A percentile compares a stretch with the other conserved stretches of the same genome.
Conservation (phyloP, 768 basidiomycete species). For the Cystofilobasidium macerans region DNA sequence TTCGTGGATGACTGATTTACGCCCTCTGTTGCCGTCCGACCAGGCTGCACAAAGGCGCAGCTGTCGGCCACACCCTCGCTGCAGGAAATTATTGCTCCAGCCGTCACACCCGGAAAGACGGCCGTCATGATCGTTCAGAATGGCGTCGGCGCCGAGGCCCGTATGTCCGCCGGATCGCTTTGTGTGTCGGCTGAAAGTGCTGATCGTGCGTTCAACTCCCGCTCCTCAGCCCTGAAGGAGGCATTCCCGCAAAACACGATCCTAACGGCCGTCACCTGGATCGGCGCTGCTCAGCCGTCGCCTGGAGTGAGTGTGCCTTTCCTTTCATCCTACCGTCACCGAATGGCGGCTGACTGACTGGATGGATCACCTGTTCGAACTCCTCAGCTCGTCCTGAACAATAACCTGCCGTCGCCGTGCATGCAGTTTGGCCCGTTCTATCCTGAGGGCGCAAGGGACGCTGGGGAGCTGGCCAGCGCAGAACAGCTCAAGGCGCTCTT, state of each 20-base stretch:
- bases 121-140: slow-evolving; percentile 26
- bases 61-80: slow-evolving; percentile 12
- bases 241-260: slow-evolving; percentile 23
- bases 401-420: slow-evolving; percentile 24
- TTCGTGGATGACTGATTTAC: too few relatives aligned
- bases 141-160: slow-evolving; percentile 21
- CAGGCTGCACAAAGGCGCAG: slow-evolving; percentile 26
- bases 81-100: slow-evolving; percentile 19
- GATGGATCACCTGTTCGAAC: background rate
- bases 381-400: slow-evolving; percentile 12
- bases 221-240: slow-evolving; percentile 7
- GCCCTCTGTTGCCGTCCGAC: background rate
- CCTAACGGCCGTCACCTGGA: slow-evolving; percentile 26
- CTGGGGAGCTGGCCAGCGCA: slow-evolving; percentile 11
- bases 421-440: slow-evolving; percentile 26
- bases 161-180: background rate
- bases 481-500: slow-evolving; percentile 15
- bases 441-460: background rate
- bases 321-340: background rate
- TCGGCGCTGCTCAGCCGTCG: slow-evolving; percentile 18
- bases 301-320: background rate
- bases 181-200: background rate
- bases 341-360: background rate
- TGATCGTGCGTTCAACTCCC: background rate
- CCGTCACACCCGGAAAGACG: slow-evolving; percentile 24